Evolutionary conservation across 2,329 filamentous ascomycete genomes (phyloP).

Genomic region (Setomelanomma holmii): DNA sequence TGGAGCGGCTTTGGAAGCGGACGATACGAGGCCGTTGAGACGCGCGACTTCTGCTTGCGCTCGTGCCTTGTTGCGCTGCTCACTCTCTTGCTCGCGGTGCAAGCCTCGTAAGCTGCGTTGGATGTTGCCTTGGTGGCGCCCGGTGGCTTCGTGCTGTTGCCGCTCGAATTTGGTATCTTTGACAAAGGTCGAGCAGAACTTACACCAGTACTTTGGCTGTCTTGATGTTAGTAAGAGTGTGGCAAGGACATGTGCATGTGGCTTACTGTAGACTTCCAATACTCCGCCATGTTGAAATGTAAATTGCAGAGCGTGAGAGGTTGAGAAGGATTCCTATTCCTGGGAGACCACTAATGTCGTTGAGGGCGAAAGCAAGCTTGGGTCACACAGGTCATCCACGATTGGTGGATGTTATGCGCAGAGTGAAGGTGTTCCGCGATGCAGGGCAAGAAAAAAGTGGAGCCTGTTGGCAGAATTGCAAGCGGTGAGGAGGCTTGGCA

Average conservation of each 20-base stretch:
- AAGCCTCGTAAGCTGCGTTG: conserved; percentile 90
- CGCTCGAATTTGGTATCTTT: conserved; percentile 92
- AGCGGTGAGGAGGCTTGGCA: no score
- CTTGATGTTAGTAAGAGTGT: conserved; percentile 10
- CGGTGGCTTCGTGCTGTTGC: conserved; percentile 86
- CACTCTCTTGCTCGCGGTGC: conserved; percentile 81
- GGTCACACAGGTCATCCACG: not conserved
- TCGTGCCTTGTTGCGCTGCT: conserved; percentile 80
- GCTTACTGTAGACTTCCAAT: conserved; percentile 91
- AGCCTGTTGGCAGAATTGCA: not conserved
- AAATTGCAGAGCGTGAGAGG: not conserved
- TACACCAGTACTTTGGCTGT: conserved; percentile 93
- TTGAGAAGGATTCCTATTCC: not conserved
- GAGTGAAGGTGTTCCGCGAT: not conserved
- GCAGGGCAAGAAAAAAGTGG: not conserved
- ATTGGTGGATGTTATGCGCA: not conserved
- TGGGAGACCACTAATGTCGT: no score
- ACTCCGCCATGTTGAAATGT: conserved; percentile 79
- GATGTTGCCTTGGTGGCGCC: conserved; percentile 81
- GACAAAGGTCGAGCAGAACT: conserved; percentile 89
- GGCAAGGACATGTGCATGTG: no score
- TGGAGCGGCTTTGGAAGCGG: conserved; percentile 43
- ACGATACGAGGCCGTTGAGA: conserved; percentile 76
- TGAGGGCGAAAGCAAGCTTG: not conserved
- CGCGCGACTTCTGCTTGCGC: conserved; percentile 86